A percentile compares a stretch with the other conserved stretches of the same genome.
Conservation (phyloP, 805 yeast species). For the Schwanniomyces polymorphus region DNA sequence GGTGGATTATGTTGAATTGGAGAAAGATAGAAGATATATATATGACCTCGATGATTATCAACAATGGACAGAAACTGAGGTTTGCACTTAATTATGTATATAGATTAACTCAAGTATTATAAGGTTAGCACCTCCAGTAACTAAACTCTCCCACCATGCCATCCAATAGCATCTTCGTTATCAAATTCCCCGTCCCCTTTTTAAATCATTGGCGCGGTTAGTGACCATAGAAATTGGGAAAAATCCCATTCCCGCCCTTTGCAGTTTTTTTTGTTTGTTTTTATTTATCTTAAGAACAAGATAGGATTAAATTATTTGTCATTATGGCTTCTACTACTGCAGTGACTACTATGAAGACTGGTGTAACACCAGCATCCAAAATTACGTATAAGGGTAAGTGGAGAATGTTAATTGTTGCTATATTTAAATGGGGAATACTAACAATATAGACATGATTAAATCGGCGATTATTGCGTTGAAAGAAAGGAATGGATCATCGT, state of each 20-base stretch:
- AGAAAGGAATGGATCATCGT: constrained; percentile 79
- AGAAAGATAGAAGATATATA: constrained; percentile 53
- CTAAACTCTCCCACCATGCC: no score
- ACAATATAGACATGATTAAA: constrained; percentile 53
- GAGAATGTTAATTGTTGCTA: background rate
- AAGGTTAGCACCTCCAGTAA: no score
- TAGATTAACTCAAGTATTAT: background rate
- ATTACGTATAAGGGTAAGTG: constrained; percentile 49
- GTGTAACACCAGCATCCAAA: constrained; percentile 29
- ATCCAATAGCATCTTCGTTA: background rate
- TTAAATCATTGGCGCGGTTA: background rate
- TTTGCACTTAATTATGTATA: constrained; percentile 57
- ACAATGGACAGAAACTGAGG: constrained; percentile 75
- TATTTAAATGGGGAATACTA: constrained; percentile 1
- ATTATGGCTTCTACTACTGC: constrained; percentile 38
- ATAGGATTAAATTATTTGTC: constrained; percentile 1
- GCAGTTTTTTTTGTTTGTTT: constrained; percentile 8
- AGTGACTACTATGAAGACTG: constrained; percentile 10
- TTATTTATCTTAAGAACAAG: constrained; percentile 1
- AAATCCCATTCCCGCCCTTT: constrained; percentile 5
- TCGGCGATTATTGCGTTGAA: constrained; percentile 70
- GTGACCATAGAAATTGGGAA: background rate
- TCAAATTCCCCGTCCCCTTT: background rate
- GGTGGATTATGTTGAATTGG: constrained; percentile 68
- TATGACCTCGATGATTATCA: constrained; percentile 55